phyloP scores from a whole-genome alignment of 2,329 filamentous ascomycete species.

The Fusarium sp. region DNA sequence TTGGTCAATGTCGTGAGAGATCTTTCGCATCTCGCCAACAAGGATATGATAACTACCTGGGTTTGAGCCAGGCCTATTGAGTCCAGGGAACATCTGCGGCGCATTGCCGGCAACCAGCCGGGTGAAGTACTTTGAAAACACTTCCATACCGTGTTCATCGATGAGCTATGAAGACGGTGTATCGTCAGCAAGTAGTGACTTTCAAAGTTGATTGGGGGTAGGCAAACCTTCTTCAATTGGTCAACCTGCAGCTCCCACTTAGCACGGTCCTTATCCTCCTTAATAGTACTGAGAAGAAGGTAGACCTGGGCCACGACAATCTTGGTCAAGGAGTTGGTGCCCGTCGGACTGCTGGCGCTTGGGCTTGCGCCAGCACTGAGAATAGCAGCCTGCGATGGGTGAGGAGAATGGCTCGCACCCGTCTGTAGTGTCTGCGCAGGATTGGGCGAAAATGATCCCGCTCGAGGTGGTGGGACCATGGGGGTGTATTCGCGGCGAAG shows the following conservation, averaged over 20 bases:
- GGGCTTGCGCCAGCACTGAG: constrained; percentile 72
- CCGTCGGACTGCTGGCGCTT: constrained; percentile 73
- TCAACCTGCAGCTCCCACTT: constrained; percentile 95
- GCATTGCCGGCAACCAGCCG: constrained; percentile 93
- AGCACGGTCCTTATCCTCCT: constrained; percentile 88
- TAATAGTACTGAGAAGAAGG: constrained; percentile 92
- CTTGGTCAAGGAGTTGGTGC: constrained; percentile 80
- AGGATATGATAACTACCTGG: constrained; percentile 88
- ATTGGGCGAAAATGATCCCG: constrained; percentile 75
- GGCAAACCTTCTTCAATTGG: constrained; percentile 86
- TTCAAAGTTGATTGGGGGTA: not conserved
- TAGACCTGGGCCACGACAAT: constrained; percentile 97
- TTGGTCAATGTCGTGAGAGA: constrained; percentile 83
- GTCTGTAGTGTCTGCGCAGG: constrained; percentile 70
- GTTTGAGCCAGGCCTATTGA: constrained; percentile 79
- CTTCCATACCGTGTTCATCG: constrained; percentile 99
- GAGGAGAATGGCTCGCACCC: constrained; percentile 67
- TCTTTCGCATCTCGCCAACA: constrained; percentile 86
- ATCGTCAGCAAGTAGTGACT: constrained; percentile 37
- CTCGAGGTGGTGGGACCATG: constrained; percentile 72
- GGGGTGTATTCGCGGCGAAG: constrained; percentile 57
- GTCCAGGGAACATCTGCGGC: constrained; percentile 86
- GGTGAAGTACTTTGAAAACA: constrained; percentile 95
- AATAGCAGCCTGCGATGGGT: constrained; percentile 68
- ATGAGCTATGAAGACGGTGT: constrained; percentile 73